Conservation (phyloP, 2,329 filamentous ascomycete species). For the Amauroascus niger region DNA sequence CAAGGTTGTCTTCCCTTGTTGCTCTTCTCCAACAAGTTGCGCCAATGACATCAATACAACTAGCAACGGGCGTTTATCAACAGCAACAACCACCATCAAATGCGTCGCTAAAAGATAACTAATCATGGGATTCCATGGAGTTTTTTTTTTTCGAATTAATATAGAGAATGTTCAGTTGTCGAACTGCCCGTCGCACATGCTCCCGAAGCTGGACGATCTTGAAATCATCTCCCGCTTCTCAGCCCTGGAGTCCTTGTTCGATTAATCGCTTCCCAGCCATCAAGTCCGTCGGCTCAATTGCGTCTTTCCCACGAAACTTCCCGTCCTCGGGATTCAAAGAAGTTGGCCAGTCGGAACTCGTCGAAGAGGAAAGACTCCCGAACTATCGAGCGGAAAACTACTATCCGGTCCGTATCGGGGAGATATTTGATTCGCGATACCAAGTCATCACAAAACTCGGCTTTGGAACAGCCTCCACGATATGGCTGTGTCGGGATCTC, state of each 20-base stretch:
- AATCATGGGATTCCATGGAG: not conserved
- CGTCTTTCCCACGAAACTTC: conserved; percentile 1
- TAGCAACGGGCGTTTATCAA: too few species aligned
- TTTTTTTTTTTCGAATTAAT: not conserved
- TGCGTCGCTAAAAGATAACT: too few species aligned
- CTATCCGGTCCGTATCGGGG: conserved; percentile 2
- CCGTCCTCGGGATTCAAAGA: conserved; percentile 10
- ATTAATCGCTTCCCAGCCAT: not conserved
- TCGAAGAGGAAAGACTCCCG: conserved; percentile 16
- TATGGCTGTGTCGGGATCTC: conserved; percentile 14
- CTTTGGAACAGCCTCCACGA: conserved; percentile 11
- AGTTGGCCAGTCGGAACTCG: not conserved
- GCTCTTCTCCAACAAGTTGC: too few species aligned
- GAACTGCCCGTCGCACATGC: not conserved
- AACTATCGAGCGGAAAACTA: conserved; percentile 14
- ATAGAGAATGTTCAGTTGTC: not conserved
- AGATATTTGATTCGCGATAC: conserved; percentile 9
- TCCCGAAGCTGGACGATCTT: not conserved
- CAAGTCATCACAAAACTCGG: conserved; percentile 12
- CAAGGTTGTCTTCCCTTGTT: too few species aligned
- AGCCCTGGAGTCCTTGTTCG: not conserved
- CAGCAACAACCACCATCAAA: too few species aligned
- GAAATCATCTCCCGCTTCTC: not conserved
- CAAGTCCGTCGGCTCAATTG: not conserved
- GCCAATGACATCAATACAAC: too few species aligned